Base-by-base conservation (phyloP, 2,329 filamentous ascomycete species). In the Colletotrichum echinochloae region DNA sequence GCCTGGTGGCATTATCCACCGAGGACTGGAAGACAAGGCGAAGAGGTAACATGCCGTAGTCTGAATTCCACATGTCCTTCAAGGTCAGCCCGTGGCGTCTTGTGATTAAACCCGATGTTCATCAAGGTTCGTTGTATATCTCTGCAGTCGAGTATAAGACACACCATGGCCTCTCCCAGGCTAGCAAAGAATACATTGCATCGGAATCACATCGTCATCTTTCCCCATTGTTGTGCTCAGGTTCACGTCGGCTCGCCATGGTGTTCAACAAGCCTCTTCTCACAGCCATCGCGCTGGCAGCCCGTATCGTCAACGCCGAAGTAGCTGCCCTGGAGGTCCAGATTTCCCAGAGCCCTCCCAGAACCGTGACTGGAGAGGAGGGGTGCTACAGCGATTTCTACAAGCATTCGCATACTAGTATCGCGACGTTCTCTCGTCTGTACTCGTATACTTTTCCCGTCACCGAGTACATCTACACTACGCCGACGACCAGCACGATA, bases 351-450 rank as follows among this genome's bases (percentile, higher is more conserved):
- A 52, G 48, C 9, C 26, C 41, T 16, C 51, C 41, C 9, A 44
- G 39, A 9, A 71, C 68, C 4, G 64, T 68, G 6, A 37, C 28
- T 7, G 68, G 28, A 6, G 68, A 67, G 44, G 60, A 71, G 30
- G 68, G 68, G 12, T 71, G 68, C 68, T 68, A 67, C 52, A 71
- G 64, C 18, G 57, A 68, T 46, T 71, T 60, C 44, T 62, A 33
- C n/a, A 39, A 3, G 49, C 23, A 23, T 23, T 48, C 14, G 26
- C 33, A 28, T 5, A 26, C 14, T 14, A 37, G 20, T 18, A 52
- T 68, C 3, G 35, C n/a, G 41, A 70, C 64, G 5, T 62, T 41
- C 52, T 71, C 68, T 28, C 52, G 64, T 6, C 20, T 71, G 28
- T 71, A 71, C 54, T 68, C 56, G 28, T 26, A 62, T 46, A 71